Evolutionary conservation across 306 rosid genomes (phyloP), one percentile per base, ranked within the genome.

Genomic region (Cucumis sativus): DNA sequence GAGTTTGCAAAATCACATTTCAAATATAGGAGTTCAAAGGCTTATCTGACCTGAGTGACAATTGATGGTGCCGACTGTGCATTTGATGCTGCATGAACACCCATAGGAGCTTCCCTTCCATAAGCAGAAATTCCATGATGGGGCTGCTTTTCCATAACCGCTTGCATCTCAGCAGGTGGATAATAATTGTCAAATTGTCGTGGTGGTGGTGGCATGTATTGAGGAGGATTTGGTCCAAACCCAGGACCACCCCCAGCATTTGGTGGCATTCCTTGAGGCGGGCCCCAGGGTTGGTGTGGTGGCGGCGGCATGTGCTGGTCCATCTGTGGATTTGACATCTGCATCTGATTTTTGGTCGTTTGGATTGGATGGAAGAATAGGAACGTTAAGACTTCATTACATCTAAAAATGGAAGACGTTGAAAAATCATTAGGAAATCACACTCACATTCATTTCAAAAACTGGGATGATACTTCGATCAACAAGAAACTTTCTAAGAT

Each of bases 91-190:
- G 91, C 71, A 80, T 87, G 98, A 79, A 78, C 85, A 70, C 96
- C 89, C 75, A 87, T 40, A 25, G 96, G 88, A 79, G 87, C 88
- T 75, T 96, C 99, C 79, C 97, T 89, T 74, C 98, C 97, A 82
- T 92, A 96, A 59, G 97, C 93, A 64, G 97, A 91, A 79, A 96
- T 92, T 77, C 99, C 99, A 67, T 96, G 98, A 84, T 96, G 98
- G 73, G 97, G 96, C 79, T 88, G 99, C 80, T 84, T 92, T 72
- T 96, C 97, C 84, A 92, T 84, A 25, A 95, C 87, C 51, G 94
- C 88, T 15, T 93, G 90, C 82, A 91, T 69, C 55, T 92, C 98
- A 56, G 89, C 85, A 35, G 91, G 89, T 63, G 85, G 89, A 82
- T 92, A 96, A 84, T 88, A 96, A 84, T 79, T 91, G 73, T 92